Conservation (phyloP, 1,284 basidiomycete genomes). For the Omphalotus olearius region DNA sequence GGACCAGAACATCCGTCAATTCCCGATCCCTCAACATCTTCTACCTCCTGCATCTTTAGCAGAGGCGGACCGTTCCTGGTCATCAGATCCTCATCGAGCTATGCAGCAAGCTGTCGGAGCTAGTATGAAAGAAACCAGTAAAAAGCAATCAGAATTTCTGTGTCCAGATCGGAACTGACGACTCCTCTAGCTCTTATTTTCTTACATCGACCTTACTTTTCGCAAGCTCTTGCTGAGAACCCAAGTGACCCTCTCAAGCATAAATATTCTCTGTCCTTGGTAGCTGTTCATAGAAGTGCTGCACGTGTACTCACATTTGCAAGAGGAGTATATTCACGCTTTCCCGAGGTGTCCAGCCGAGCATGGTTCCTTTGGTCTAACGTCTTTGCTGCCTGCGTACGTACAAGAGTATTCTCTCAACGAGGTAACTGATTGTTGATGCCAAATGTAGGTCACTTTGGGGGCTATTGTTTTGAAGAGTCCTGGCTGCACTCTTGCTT, state of each 20-base stretch:
- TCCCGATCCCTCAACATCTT: conserved; percentile 38
- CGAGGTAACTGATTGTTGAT: background rate
- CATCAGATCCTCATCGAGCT: conserved; percentile 31
- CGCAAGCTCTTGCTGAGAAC: conserved; percentile 39
- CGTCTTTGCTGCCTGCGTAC: conserved; percentile 45
- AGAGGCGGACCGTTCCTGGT: conserved; percentile 34
- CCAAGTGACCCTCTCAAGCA: conserved; percentile 37
- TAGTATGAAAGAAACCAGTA: conserved; percentile 41
- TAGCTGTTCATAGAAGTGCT: conserved; percentile 41
- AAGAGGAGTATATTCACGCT: conserved; percentile 31
- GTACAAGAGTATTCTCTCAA: conserved; percentile 12
- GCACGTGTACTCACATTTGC: conserved; percentile 37
- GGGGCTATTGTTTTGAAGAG: conserved; percentile 43
- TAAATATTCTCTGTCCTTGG: conserved; percentile 42
- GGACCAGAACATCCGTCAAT: conserved; percentile 43
- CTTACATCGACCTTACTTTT: conserved; percentile 49
- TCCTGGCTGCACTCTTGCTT: conserved; percentile 38
- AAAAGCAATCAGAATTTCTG: conserved; percentile 16
- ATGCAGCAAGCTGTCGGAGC: conserved; percentile 42
- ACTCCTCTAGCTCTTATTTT: conserved; percentile 39
- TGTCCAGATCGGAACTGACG: no score
- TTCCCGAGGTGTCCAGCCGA: conserved; percentile 30
- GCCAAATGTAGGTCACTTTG: conserved; percentile 34
- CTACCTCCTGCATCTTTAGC: conserved; percentile 30
- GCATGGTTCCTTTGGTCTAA: conserved; percentile 53